Evolutionary conservation across 768 basidiomycete genomes (phyloP).

Genomic region (Tulasnella sp.): DNA sequence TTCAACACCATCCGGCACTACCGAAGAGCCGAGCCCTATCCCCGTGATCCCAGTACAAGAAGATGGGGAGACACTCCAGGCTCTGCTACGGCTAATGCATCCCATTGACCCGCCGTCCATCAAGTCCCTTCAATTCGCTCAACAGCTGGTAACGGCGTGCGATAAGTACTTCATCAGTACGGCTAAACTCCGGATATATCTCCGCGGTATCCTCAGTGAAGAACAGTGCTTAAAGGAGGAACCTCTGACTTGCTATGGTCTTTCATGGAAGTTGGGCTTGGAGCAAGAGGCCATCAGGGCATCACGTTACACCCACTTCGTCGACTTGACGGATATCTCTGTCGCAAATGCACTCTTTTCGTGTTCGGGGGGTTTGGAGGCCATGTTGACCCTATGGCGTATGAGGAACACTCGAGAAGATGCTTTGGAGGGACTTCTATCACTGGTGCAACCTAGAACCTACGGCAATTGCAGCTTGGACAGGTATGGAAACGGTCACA

Average conservation of each 20-base stretch:
- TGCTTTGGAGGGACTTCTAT: neutral
- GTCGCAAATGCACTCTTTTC: neutral
- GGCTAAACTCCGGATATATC: neutral
- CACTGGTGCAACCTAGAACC: neutral
- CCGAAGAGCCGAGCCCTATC: neutral
- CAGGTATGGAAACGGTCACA: too few relatives aligned
- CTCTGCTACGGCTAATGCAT: neutral
- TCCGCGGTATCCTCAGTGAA: neutral
- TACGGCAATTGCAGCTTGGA: too few relatives aligned
- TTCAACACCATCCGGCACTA: neutral
- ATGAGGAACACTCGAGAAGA: neutral
- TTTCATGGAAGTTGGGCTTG: neutral
- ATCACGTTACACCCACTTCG: neutral
- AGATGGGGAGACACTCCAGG: neutral
- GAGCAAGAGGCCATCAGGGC: neutral
- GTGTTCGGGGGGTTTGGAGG: neutral
- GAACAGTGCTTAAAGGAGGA: neutral
- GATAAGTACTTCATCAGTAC: slow-evolving; percentile 2
- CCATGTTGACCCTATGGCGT: neutral
- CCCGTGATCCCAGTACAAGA: neutral
- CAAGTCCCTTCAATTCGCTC: neutral
- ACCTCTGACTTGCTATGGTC: neutral
- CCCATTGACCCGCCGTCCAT: neutral
- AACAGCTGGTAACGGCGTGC: neutral
- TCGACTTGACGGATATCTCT: neutral